Conservation (phyloP, 768 basidiomycete genomes). For the Podaxis sp. region DNA sequence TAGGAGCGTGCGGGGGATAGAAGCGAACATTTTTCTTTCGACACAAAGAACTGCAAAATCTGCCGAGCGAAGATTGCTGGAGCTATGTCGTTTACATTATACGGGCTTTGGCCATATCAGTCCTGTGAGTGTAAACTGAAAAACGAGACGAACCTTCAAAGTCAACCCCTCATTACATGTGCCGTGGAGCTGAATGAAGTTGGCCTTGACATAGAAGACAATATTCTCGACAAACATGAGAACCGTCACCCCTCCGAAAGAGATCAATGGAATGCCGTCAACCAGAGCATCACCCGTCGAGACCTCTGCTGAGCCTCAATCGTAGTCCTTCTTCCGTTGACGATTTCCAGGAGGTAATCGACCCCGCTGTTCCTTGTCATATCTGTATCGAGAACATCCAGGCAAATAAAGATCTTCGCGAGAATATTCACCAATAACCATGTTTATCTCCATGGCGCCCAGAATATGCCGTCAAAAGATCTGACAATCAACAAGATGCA, state of each 20-base stretch:
- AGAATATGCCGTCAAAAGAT: background rate
- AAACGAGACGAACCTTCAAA: background rate
- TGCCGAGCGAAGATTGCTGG: background rate
- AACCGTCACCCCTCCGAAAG: background rate
- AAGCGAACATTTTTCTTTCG: conserved; percentile 1
- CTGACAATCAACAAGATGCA: background rate
- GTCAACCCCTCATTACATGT: background rate
- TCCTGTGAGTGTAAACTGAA: background rate
- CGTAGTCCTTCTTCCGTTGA: no score
- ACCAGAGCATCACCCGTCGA: background rate
- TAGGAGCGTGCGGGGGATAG: conserved; percentile 2
- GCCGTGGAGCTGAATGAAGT: no score
- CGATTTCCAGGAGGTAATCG: no score
- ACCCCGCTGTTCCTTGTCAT: no score
- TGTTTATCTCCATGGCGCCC: no score
- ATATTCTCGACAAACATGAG: background rate
- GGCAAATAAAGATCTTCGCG: no score
- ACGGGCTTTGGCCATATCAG: background rate
- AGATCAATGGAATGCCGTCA: background rate
- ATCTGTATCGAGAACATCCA: no score
- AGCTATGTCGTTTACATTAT: background rate
- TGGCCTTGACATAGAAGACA: background rate
- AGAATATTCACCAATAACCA: background rate
- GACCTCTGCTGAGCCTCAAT: background rate
- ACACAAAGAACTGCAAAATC: background rate